Percentiles rank a stretch among this genome's conserved stretches.
Evolutionary conservation across 129 eudicot species (phyloP).

Genomic region (Flaveria linearis): DNA sequence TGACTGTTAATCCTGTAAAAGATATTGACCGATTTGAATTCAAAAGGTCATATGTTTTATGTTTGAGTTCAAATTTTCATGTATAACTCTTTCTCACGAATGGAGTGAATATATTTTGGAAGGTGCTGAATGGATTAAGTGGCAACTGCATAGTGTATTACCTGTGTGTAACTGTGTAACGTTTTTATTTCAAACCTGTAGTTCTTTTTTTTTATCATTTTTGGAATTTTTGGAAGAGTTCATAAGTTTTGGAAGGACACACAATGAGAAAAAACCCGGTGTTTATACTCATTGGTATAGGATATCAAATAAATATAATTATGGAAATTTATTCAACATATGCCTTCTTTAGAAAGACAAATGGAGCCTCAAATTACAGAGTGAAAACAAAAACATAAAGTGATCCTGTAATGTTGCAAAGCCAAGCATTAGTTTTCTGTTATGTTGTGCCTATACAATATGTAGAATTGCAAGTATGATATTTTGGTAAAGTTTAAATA

Average conservation of each 20-base stretch:
- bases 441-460: not conserved
- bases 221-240: not conserved
- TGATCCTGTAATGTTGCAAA: conserved; percentile 9
- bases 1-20: not conserved
- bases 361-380: conserved; percentile 6
- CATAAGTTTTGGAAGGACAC: not conserved
- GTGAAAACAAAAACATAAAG: not conserved
- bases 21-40: not conserved
- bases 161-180: not conserved
- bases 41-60: not conserved
- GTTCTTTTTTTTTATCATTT: not conserved
- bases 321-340: not conserved
- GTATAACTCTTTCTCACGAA: not conserved
- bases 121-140: not conserved
- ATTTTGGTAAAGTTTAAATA: not conserved
- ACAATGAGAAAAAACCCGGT: not conserved
- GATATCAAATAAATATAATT: not conserved
- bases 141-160: not conserved
- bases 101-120: not conserved
- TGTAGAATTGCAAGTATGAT: conserved; percentile 6
- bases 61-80: not conserved
- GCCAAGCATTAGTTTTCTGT: not conserved
- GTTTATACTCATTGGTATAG: not conserved
- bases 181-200: not conserved
- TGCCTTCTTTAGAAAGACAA: not conserved